phyloP scores from a whole-genome alignment of 306 rosid genomes.

The Cotoneaster glaucophyllus region DNA sequence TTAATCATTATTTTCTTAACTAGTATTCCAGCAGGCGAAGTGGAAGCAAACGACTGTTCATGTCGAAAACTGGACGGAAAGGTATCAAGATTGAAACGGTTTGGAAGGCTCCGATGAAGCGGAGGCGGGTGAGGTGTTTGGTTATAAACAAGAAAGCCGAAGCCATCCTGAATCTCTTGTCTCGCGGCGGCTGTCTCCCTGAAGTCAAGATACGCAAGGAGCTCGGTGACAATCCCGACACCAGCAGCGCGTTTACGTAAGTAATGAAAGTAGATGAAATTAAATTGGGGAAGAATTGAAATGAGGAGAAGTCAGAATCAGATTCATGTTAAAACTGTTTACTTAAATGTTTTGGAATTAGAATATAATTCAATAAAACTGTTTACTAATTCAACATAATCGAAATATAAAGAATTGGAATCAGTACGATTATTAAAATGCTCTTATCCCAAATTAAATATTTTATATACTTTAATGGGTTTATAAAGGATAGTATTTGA shows the following conservation, averaged over 20 bases:
- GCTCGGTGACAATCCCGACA: slow-evolving; percentile 92
- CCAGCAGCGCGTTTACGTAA: slow-evolving; percentile 60
- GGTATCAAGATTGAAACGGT: slow-evolving; percentile 1
- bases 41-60: slow-evolving; percentile 9
- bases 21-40: slow-evolving; percentile 44
- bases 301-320: too few species aligned
- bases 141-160: slow-evolving; percentile 53
- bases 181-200: slow-evolving; percentile 51
- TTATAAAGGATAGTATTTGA: too few species aligned
- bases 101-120: slow-evolving; percentile 11
- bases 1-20: neutral
- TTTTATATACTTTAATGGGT: too few species aligned
- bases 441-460: too few species aligned
- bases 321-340: too few species aligned
- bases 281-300: too few species aligned
- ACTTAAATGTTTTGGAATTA: too few species aligned
- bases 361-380: too few species aligned
- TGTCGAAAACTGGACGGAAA: slow-evolving; percentile 13
- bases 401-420: too few species aligned
- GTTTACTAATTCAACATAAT: too few species aligned
- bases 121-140: slow-evolving; percentile 21
- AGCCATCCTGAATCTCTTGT: slow-evolving; percentile 62
- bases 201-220: slow-evolving; percentile 70
- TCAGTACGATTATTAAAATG: too few species aligned
- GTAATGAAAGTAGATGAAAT: too few species aligned